Evolutionary conservation across 2,329 filamentous ascomycete species (phyloP).

Genomic region (Xylaria sp.): DNA sequence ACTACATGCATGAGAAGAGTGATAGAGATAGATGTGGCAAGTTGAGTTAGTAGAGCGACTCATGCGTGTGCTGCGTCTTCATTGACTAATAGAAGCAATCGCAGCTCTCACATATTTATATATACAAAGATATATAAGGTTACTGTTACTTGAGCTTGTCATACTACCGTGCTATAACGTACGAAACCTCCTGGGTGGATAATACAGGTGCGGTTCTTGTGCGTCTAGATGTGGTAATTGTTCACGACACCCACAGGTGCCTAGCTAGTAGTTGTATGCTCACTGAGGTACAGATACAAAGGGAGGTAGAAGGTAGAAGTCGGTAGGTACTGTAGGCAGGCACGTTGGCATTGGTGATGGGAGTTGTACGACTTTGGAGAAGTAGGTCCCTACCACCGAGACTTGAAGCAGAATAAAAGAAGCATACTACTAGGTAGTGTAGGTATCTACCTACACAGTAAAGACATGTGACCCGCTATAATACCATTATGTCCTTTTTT

Average conservation of each 20-base stretch:
- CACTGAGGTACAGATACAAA: constrained; percentile 4
- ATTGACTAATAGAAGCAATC: background rate
- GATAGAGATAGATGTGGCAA: background rate
- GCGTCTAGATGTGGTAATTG: background rate
- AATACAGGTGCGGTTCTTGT: background rate
- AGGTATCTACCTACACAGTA: too few species aligned
- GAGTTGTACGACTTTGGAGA: background rate
- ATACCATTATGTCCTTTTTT: background rate
- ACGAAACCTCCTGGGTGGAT: background rate
- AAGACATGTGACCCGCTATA: constrained; percentile 13
- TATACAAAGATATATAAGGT: background rate
- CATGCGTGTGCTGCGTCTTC: background rate
- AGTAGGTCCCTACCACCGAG: background rate
- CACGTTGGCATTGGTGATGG: constrained; percentile 8
- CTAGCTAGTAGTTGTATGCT: background rate
- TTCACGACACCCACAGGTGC: too few species aligned
- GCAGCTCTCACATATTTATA: background rate
- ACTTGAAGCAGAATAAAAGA: background rate
- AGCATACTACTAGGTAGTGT: background rate
- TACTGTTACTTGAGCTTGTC: constrained; percentile 2
- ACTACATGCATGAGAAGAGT: background rate
- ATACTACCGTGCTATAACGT: background rate
- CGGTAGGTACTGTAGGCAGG: background rate
- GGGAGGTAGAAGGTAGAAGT: background rate
- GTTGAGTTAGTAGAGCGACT: too few species aligned